A percentile compares a stretch with the other conserved stretches of the same genome.
These are phyloP conservation scores for Tetrapyrgos nigripes DNA, from an alignment of 1,284 basidiomycete genomes.

Conservation along the genomic window DNA sequence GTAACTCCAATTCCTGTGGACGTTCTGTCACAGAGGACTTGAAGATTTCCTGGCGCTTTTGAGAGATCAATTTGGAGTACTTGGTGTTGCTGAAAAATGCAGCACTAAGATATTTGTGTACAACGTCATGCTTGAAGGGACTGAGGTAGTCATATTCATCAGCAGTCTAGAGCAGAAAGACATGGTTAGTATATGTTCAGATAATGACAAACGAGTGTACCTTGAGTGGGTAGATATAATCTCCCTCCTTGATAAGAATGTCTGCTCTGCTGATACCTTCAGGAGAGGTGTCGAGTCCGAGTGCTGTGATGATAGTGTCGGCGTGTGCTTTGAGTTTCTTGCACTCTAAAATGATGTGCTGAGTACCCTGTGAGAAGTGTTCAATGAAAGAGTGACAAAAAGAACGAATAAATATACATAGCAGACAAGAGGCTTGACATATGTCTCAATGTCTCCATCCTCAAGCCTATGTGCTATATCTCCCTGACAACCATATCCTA, in stretches of 20 bases:
- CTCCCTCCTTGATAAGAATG: neutral
- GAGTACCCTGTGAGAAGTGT: neutral
- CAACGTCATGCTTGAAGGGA: neutral
- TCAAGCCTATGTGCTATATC: neutral
- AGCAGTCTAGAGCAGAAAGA: no score
- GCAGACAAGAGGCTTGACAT: neutral
- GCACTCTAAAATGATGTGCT: neutral
- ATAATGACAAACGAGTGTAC: no score
- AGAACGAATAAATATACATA: neutral
- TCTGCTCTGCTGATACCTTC: neutral
- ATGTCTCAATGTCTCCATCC: neutral
- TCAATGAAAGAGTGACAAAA: neutral
- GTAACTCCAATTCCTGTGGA: neutral
- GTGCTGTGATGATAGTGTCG: neutral
- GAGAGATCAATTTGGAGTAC: neutral
- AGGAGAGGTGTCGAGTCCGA: conserved; percentile 1
- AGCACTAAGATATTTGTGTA: conserved; percentile 1
- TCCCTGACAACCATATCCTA: neutral
- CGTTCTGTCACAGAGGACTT: neutral
- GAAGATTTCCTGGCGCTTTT: neutral
- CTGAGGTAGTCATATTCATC: neutral
- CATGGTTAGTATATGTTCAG: no score
- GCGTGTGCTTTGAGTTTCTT: neutral
- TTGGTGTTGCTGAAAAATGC: neutral
- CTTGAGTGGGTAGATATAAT: conserved; percentile 2